These are phyloP conservation scores for Chamaecyparis obtusa DNA, from an alignment of 75 land plant genomes.

Conservation along the genomic window DNA sequence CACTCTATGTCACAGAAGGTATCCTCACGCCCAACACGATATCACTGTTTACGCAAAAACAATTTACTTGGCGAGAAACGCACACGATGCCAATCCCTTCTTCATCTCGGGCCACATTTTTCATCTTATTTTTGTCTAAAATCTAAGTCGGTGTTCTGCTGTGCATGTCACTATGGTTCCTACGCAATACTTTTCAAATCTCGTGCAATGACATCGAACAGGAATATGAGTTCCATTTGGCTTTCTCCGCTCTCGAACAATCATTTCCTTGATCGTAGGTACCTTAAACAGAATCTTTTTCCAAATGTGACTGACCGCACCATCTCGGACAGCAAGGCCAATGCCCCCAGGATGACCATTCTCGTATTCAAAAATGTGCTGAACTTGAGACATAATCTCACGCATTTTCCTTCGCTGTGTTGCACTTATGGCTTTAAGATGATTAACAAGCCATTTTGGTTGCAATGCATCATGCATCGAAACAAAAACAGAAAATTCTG, in stretches of 20 bases:
- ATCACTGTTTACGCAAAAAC: no score
- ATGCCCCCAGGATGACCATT: conserved; percentile 64
- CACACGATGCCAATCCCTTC: no score
- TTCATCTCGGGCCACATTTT: no score
- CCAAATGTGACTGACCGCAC: conserved; percentile 90
- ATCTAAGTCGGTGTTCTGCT: neutral
- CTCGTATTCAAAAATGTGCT: conserved; percentile 69
- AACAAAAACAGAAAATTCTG: conserved; percentile 69
- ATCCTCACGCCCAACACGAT: no score
- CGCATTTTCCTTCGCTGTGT: conserved; percentile 45
- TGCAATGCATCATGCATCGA: conserved; percentile 66
- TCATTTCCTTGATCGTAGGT: conserved; percentile 69
- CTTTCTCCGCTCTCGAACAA: conserved; percentile 62
- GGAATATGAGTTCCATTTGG: conserved; percentile 55
- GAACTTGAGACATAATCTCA: conserved; percentile 50
- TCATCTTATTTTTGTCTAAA: no score
- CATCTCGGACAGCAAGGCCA: conserved; percentile 56
- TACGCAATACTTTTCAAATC: neutral
- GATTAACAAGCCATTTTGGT: conserved; percentile 61
- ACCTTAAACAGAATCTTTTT: conserved; percentile 64
- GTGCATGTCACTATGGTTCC: neutral
- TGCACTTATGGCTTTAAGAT: conserved; percentile 42
- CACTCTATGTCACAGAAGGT: no score
- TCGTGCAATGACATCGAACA: conserved; percentile 70
- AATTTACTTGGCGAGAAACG: no score